phyloP scores from a whole-genome alignment of 2,329 filamentous ascomycete genomes.

The Clarireedia monteithiana region DNA sequence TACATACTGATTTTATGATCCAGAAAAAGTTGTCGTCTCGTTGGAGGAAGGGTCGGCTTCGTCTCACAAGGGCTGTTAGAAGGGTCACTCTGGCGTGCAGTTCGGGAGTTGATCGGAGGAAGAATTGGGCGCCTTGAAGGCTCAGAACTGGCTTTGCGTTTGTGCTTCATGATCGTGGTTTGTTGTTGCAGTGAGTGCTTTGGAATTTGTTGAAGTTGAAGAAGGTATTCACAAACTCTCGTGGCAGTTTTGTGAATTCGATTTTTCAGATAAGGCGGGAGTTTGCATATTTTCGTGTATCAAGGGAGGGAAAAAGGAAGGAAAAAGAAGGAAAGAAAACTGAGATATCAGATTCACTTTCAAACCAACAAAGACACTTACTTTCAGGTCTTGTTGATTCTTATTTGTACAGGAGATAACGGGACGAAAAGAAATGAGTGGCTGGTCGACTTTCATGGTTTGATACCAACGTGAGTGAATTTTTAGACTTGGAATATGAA shows the following conservation, averaged over 20 bases:
- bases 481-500: too few relatives aligned
- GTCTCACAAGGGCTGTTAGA: neutral
- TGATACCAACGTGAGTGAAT: too few relatives aligned
- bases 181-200: neutral
- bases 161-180: neutral
- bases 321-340: too few relatives aligned
- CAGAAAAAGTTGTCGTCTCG: neutral
- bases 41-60: neutral
- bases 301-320: too few relatives aligned
- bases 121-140: neutral
- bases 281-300: neutral
- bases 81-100: neutral
- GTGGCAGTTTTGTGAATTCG: too few relatives aligned
- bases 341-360: too few relatives aligned
- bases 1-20: neutral
- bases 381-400: too few relatives aligned
- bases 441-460: too few relatives aligned
- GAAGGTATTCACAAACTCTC: neutral
- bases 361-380: too few relatives aligned
- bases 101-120: neutral
- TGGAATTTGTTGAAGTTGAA: too few relatives aligned
- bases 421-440: too few relatives aligned
- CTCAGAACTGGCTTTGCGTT: neutral
- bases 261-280: neutral
- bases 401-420: too few relatives aligned